These are phyloP conservation scores for Tetracladium marchalianum DNA, from an alignment of 495 filamentous ascomycete species.

Conservation along the genomic window DNA sequence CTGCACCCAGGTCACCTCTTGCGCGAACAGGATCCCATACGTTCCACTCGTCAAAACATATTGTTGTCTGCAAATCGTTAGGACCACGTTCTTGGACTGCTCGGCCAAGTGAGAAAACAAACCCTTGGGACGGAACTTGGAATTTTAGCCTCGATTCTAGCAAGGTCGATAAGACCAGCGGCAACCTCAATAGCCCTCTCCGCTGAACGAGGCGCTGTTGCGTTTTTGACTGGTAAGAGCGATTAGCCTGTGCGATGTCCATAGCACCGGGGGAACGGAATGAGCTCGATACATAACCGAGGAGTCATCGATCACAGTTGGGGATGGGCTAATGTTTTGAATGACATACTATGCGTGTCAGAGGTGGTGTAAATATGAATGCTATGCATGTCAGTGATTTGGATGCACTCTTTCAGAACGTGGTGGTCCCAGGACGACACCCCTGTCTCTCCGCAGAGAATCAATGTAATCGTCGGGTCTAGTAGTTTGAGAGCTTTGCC, in stretches of 20 bases:
- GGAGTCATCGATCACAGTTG: not conserved
- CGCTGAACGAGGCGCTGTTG: constrained; percentile 55
- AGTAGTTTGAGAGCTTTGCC: constrained; percentile 70
- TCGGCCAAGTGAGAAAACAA: too few relatives aligned
- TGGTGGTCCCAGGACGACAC: constrained; percentile 60
- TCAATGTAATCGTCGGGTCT: constrained; percentile 53
- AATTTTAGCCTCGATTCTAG: constrained; percentile 57
- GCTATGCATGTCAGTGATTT: constrained; percentile 58
- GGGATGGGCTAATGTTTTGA: not conserved
- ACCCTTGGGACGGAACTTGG: constrained; percentile 27
- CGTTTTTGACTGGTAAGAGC: constrained; percentile 36
- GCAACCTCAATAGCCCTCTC: constrained; percentile 68
- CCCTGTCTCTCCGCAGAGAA: constrained; percentile 65
- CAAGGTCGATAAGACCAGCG: constrained; percentile 59
- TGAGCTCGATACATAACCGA: too few relatives aligned
- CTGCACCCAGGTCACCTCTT: constrained; percentile 55
- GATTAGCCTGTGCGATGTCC: constrained; percentile 22
- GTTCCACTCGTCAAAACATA: constrained; percentile 85
- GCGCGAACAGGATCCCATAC: constrained; percentile 72
- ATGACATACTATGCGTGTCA: constrained; percentile 14
- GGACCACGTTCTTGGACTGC: too few relatives aligned
- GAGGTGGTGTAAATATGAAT: constrained; percentile 59
- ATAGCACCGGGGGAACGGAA: too few relatives aligned
- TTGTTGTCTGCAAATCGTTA: constrained; percentile 35
- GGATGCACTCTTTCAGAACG: constrained; percentile 58